Base-by-base conservation (phyloP, 768 basidiomycete species). In the Tricholoma saponaceum region DNA sequence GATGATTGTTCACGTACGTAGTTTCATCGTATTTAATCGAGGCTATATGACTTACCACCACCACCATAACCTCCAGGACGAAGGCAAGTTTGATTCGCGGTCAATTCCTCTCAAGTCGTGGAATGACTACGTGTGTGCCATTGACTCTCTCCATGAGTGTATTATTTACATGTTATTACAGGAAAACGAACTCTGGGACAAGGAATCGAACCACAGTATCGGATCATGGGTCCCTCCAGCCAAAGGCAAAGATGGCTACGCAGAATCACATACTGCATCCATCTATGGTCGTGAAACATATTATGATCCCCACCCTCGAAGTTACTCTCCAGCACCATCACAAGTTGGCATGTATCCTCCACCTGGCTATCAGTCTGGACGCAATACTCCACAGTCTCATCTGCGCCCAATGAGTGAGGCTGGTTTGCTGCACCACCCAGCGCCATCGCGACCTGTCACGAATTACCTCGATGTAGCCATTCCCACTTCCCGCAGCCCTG, bases 171-270 rank as follows among this genome's bases (percentile, higher is more conserved):
- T 16, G 32, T 22, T 37, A 54, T 47, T 26, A 6, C 61, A 92
- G 90, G 88, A 93, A 79, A 97, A 95, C 66, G 95, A 96, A 70
- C 83, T 97, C 10, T 98, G 95, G 95, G 95, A 97, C 68, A 94
- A 95, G 71, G 95, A 96, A 62, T 95, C 92, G 0, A 95, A 95
- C 66, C 94, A 96, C 72, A 94, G 92, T 59, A 92, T 95, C 52
- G 92, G 92, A 7, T 95, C 92, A 0, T 96, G 92, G 90, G 86
- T 89, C 9, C 92, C 93, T 32, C 91, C 90, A 0, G 74, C 76
- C 39, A 89, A 88, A 66, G 69, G 80, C 61, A 85, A 81, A 61
- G 86, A 88, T 25, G 90, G 85, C 1, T 91, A 91, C 55, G 79
- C 86, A 3, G 87, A 92, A 66, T 90, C 89, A 3, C 84, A 80